These are phyloP conservation scores for Penicilliopsis zonata DNA, from an alignment of 495 filamentous ascomycete species.

Conservation along the genomic window DNA sequence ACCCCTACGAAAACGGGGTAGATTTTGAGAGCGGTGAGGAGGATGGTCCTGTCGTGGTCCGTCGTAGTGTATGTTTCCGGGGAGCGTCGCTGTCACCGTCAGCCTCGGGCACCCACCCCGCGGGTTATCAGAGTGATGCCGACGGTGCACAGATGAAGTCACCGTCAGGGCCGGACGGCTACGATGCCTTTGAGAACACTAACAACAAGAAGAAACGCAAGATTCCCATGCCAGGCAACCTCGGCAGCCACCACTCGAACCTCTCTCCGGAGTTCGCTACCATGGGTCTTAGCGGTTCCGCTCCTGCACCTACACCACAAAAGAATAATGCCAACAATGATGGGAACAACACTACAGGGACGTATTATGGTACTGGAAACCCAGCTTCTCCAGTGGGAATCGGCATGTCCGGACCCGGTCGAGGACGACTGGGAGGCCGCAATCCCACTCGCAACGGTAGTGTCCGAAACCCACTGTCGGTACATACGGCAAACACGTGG, in stretches of 20 bases:
- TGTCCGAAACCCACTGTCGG: conserved; percentile 52
- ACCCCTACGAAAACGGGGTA: conserved; percentile 25
- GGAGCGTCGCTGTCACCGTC: conserved; percentile 26
- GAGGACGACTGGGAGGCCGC: conserved; percentile 70
- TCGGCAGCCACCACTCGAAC: conserved; percentile 47
- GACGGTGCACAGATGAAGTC: conserved; percentile 19
- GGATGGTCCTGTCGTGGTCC: conserved; percentile 32
- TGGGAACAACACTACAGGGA: conserved; percentile 33
- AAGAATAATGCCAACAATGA: conserved; percentile 31
- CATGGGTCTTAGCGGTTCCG: conserved; percentile 42
- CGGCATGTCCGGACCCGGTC: conserved; percentile 64
- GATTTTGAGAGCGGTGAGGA: conserved; percentile 36
- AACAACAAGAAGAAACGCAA: conserved; percentile 99
- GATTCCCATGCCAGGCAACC: conserved; percentile 75
- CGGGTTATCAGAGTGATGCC: conserved; percentile 12
- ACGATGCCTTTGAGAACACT: conserved; percentile 95
- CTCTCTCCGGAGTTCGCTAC: conserved; percentile 51
- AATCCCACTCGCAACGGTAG: conserved; percentile 31
- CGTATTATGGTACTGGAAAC: conserved; percentile 45
- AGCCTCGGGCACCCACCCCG: conserved; percentile 15
- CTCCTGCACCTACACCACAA: conserved; percentile 27
- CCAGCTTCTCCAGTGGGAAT: conserved; percentile 38
- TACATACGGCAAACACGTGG: conserved; percentile 26
- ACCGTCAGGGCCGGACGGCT: conserved; percentile 56
- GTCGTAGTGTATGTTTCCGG: conserved; percentile 31